Evolutionary conservation across 2,329 filamentous ascomycete genomes (phyloP), one percentile per base, ranked within the genome.

Genomic region (Colletotrichum tofieldiae): DNA sequence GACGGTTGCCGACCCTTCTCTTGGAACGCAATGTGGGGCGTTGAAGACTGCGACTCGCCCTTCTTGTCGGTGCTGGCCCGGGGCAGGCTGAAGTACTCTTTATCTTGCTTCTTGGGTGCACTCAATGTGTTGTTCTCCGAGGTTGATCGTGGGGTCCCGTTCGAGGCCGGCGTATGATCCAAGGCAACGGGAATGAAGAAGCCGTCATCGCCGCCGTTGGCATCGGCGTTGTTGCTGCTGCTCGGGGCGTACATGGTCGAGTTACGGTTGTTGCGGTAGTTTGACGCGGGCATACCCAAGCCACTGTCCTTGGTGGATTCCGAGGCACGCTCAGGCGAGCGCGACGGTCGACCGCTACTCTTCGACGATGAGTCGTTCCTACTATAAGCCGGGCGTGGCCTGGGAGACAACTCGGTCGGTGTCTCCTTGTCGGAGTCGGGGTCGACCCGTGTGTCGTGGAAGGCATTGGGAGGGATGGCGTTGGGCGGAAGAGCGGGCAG

Each of bases 1-100:
- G 91, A 91, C 5, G 87, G 82, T 72, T 90, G 87, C 55, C 93
- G 89, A 2, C 90, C 90, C 81, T 95, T 96, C 77, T 97, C 94
- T 80, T 97, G 94, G 79, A 95, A 97, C 29, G 94, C 93, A 77
- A 97, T 97, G 78, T 98, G 95, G n/a, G 95, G 94, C 20, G 94
- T 95, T 2, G 91, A 89, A 71, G 84, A 80, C 67, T 85, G 84
- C 1, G 87, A 88, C 54, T 88, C 87, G 20, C 77, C 78, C 59
- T 85, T 86, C 75, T 82, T 87, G 63, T 89, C 86, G 20, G 82
- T 75, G 2, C 81, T 76, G n/a, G 82, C 78, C 78, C 86, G 87
- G 43, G 83, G 73, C 7, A 82, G 77, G 62, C 81, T 84, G 77
- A 92, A 92, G 75, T 92, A 92, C 75, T 93, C 91, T 73, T 86